Conservation (phyloP, 495 filamentous ascomycete genomes). For the Lophiostoma macrostomum region DNA sequence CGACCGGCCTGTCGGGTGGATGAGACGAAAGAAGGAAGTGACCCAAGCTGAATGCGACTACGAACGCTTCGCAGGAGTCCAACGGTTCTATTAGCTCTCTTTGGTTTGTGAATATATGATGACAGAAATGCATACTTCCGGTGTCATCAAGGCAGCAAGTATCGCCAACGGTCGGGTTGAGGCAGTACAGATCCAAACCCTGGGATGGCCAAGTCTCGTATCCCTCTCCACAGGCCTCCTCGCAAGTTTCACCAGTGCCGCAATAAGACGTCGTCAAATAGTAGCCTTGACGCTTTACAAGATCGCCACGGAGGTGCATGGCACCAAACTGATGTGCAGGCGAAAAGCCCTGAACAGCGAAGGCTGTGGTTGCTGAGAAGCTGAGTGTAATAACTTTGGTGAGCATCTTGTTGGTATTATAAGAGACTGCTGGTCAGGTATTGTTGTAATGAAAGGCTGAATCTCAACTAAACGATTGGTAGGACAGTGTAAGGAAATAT, state of each 20-base stretch:
- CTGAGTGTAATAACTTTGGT: constrained; percentile 14
- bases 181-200: constrained; percentile 17
- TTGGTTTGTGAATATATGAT: not conserved
- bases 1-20: too few species aligned
- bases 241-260: constrained; percentile 18
- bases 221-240: constrained; percentile 17
- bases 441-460: constrained; percentile 15
- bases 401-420: constrained; percentile 15
- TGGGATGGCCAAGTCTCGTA: constrained; percentile 17
- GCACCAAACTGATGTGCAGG: constrained; percentile 18
- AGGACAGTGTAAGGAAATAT: not conserved
- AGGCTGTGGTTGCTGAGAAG: constrained; percentile 7
- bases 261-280: constrained; percentile 16
- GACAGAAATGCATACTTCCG: constrained; percentile 14
- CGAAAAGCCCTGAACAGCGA: constrained; percentile 13
- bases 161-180: constrained; percentile 9
- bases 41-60: too few species aligned
- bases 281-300: constrained; percentile 27
- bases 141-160: constrained; percentile 22
- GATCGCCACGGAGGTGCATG: too few species aligned
- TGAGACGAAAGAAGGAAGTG: too few species aligned
- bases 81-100: not conserved
- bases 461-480: constrained; percentile 1
- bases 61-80: constrained; percentile 22
- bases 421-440: not conserved